Evolutionary conservation across 2,329 filamentous ascomycete genomes (phyloP).

Genomic region (Tolypocladium cylindrosporum): DNA sequence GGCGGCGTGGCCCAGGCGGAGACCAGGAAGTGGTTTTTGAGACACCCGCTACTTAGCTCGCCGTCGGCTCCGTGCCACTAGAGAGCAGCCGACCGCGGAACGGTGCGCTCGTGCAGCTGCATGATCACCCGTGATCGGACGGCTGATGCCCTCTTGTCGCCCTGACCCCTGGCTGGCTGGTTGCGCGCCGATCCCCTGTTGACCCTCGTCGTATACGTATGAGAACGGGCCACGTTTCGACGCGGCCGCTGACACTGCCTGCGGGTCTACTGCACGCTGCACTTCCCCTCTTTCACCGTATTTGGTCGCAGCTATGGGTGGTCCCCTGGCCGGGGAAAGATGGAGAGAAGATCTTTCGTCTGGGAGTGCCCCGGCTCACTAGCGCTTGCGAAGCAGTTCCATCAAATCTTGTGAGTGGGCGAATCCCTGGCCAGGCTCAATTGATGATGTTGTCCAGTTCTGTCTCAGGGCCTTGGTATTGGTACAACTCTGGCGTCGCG

Average conservation of each 20-base stretch:
- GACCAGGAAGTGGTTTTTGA: not conserved
- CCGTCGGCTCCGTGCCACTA: not conserved
- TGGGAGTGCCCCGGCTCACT: not conserved
- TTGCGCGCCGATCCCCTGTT: not conserved
- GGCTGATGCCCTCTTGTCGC: slow-evolving; percentile 6
- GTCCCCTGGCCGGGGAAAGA: not conserved
- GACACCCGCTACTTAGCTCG: not conserved
- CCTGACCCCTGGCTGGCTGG: not conserved
- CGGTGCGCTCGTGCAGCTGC: slow-evolving; percentile 25
- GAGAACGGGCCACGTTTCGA: slow-evolving; percentile 17
- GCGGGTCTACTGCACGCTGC: slow-evolving; percentile 6
- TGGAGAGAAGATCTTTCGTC: not conserved
- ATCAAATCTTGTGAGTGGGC: not conserved
- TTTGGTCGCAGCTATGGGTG: not conserved
- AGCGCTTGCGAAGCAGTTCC: not conserved
- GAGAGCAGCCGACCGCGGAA: slow-evolving; percentile 13
- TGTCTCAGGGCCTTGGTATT: not conserved
- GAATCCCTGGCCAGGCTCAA: not conserved
- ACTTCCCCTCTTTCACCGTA: not conserved
- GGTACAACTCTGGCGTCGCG: not conserved
- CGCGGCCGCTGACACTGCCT: slow-evolving; percentile 3
- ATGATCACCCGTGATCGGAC: slow-evolving; percentile 22
- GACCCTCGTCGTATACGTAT: slow-evolving; percentile 9
- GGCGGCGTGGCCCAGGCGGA: not conserved
- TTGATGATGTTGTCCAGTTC: not conserved